Percentiles rank a stretch among this genome's conserved stretches.
These are phyloP conservation scores for Saposhnikovia divaricata DNA, from an alignment of 129 eudicot genomes.

Conservation along the genomic window DNA sequence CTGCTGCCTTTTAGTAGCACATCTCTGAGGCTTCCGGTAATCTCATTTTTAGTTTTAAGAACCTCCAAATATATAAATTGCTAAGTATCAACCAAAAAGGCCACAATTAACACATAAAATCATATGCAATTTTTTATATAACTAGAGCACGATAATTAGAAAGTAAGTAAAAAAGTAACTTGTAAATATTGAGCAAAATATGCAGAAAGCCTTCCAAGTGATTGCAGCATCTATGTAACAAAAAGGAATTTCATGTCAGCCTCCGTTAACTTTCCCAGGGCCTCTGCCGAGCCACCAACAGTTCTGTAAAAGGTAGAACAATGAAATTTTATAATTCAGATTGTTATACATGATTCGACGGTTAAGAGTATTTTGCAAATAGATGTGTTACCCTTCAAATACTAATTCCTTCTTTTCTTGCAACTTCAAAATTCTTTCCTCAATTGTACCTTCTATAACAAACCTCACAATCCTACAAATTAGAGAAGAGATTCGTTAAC, in stretches of 20 bases:
- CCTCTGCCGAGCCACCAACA: conserved; percentile 82
- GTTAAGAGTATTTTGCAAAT: background rate
- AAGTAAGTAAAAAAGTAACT: background rate
- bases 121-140: background rate
- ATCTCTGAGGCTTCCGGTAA: background rate
- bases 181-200: background rate
- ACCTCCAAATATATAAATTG: background rate
- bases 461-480: conserved; percentile 77
- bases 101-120: background rate
- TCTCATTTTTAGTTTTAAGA: background rate
- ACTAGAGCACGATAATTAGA: background rate
- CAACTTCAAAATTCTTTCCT: conserved; percentile 90
- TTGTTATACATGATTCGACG: too few relatives aligned
- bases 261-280: conserved; percentile 66
- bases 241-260: conserved; percentile 84
- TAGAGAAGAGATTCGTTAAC: background rate
- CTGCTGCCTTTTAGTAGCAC: background rate
- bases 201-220: background rate
- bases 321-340: conserved; percentile 5
- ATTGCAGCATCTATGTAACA: conserved; percentile 25
- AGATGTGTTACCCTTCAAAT: conserved; percentile 75
- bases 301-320: conserved; percentile 38
- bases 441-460: conserved; percentile 76
- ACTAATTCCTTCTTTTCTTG: conserved; percentile 96
- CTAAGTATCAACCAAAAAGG: background rate